These are phyloP conservation scores for Astrephomene gubernaculifera DNA, from an alignment of 139 green algal species.

Conservation along the genomic window DNA sequence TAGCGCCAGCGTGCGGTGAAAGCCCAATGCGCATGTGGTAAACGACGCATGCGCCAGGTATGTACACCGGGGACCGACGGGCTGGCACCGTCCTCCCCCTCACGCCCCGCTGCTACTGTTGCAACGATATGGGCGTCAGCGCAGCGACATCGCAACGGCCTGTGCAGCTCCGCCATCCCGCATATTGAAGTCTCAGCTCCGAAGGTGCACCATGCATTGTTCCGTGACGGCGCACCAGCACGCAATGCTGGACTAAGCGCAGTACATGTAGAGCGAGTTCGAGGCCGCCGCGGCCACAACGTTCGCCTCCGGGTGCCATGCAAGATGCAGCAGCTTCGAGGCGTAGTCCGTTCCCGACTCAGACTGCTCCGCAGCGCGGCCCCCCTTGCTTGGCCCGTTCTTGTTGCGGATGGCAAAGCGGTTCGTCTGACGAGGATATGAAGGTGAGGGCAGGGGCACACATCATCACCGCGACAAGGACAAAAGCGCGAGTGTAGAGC, in stretches of 20 bases:
- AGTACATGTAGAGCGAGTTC: conserved; percentile 96
- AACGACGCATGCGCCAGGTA: conserved; percentile 5
- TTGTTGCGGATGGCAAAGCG: conserved; percentile 57
- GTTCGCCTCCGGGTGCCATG: conserved; percentile 94
- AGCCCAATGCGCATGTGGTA: not conserved
- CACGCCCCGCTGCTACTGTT: not conserved
- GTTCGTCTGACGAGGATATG: too few species aligned
- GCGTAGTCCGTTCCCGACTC: conserved; percentile 79
- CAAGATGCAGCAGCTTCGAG: conserved; percentile 95
- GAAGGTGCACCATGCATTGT: too few species aligned
- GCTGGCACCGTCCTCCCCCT: not conserved
- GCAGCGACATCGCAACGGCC: not conserved
- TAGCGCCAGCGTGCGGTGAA: not conserved
- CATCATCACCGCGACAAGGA: too few species aligned
- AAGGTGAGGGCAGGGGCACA: too few species aligned
- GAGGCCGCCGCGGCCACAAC: conserved; percentile 92
- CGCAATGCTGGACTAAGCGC: too few species aligned
- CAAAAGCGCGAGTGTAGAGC: too few species aligned
- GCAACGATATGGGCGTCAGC: not conserved
- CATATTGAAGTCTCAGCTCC: too few species aligned
- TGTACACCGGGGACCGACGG: conserved; percentile 23
- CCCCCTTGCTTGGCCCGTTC: conserved; percentile 49
- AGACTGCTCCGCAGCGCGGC: conserved; percentile 43
- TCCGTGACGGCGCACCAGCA: too few species aligned
- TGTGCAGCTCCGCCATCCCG: not conserved